Evolutionary conservation across 192 early-diverging fungal genomes (phyloP).

Genomic region (Coemansia sp.): DNA sequence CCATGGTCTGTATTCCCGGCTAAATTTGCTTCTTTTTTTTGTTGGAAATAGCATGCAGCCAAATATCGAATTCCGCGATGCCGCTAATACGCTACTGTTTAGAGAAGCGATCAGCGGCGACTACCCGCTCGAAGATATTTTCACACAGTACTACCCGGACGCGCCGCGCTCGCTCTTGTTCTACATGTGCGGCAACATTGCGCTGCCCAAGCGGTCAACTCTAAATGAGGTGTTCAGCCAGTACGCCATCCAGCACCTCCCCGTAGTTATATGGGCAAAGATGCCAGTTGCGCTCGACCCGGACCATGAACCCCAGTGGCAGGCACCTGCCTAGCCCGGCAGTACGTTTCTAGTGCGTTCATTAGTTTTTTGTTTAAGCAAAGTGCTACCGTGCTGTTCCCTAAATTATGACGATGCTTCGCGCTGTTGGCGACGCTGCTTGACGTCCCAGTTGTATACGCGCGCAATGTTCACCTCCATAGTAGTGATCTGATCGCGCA

Average conservation of each 20-base stretch:
- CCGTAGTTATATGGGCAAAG: conserved; percentile 33
- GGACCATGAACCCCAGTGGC: conserved; percentile 24
- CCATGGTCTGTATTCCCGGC: no score
- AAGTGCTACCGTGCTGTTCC: neutral
- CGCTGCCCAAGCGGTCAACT: conserved; percentile 22
- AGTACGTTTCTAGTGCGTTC: no score
- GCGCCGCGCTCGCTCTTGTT: conserved; percentile 38
- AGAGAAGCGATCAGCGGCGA: conserved; percentile 29
- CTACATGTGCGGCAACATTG: conserved; percentile 27
- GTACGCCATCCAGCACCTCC: conserved; percentile 11
- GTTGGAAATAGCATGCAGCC: conserved; percentile 23
- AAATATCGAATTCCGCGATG: conserved; percentile 48
- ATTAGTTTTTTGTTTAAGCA: no score
- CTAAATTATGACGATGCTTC: conserved; percentile 7
- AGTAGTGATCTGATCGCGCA: conserved; percentile 97
- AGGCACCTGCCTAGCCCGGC: neutral
- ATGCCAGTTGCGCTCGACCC: conserved; percentile 13
- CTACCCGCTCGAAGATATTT: conserved; percentile 43
- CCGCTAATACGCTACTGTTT: conserved; percentile 30
- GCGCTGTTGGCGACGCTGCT: conserved; percentile 55
- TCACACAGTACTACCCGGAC: conserved; percentile 34
- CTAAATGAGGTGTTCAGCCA: conserved; percentile 8
- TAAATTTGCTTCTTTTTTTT: no score
- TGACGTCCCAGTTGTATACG: conserved; percentile 98
- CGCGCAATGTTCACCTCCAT: conserved; percentile 98